Conservation (phyloP, 306 rosid species). For the Cicer judaicum region DNA sequence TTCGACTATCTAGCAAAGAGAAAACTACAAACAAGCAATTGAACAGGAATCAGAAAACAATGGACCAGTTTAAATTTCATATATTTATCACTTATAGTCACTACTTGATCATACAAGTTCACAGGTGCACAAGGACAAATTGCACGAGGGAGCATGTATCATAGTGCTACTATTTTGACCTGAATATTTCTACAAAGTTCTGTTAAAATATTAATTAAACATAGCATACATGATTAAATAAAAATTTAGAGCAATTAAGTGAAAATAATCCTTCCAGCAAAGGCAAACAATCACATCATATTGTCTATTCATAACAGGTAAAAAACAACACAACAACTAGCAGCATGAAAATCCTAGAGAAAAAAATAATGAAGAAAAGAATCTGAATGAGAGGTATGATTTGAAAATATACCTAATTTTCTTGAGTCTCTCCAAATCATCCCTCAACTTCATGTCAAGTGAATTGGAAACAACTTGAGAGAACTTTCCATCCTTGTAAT, state of each 20-base stretch:
- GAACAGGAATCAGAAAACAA: not conserved
- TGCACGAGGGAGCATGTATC: not conserved
- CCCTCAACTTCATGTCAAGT: constrained; percentile 60
- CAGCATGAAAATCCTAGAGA: not conserved
- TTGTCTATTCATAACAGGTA: not conserved
- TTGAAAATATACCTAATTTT: constrained; percentile 49
- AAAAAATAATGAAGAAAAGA: not conserved
- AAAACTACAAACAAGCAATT: not conserved
- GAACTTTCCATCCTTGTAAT: constrained; percentile 62
- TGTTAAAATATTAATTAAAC: not conserved
- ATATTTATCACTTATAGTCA: not conserved
- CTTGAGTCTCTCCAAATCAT: constrained; percentile 65
- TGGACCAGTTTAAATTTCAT: not conserved
- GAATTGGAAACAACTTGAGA: constrained; percentile 60
- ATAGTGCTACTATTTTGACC: not conserved
- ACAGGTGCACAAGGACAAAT: too few relatives aligned
- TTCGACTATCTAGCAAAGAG: not conserved
- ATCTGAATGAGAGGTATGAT: not conserved
- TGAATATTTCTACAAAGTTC: not conserved
- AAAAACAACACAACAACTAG: not conserved
- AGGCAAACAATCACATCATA: not conserved
- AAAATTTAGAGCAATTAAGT: not conserved
- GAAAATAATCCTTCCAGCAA: not conserved
- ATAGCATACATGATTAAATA: not conserved
- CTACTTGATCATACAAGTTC: not conserved